A percentile compares a stretch with the other conserved stretches of the same genome.
phyloP scores from a whole-genome alignment of 495 filamentous ascomycete genomes.

The Glonium stellatum region DNA sequence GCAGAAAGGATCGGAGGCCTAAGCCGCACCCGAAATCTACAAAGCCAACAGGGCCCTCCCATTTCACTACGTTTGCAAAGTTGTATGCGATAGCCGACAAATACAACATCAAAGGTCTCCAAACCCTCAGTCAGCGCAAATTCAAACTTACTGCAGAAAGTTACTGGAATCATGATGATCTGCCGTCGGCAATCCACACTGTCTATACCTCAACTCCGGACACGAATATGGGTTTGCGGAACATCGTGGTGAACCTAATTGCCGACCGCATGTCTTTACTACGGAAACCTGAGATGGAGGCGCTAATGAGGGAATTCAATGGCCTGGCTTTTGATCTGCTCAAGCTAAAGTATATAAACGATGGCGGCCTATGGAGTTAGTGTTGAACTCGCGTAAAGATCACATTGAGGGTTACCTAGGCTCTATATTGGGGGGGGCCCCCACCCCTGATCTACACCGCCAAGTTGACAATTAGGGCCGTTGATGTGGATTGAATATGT shows the following conservation, averaged over 20 bases:
- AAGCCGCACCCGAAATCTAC: no score
- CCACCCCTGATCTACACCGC: no score
- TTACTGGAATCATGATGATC: conserved; percentile 9
- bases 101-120: conserved; percentile 15
- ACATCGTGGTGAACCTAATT: conserved; percentile 11
- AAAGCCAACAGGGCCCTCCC: background rate
- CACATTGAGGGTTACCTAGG: no score
- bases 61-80: background rate
- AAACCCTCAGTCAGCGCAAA: conserved; percentile 8
- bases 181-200: conserved; percentile 6
- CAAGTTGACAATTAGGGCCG: no score
- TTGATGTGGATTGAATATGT: no score
- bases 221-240: conserved; percentile 7
- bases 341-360: background rate
- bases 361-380: no score
- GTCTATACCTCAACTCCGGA: conserved; percentile 11
- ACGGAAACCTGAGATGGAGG: conserved; percentile 12
- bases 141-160: background rate
- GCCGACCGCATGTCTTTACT: conserved; percentile 8
- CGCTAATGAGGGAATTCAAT: conserved; percentile 4
- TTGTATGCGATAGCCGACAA: conserved; percentile 14
- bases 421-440: no score
- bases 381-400: no score
- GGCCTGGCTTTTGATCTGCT: background rate
- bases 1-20: no score